These are phyloP conservation scores for Linanthus parryae DNA, from an alignment of 148 eudicot species.

Conservation along the genomic window DNA sequence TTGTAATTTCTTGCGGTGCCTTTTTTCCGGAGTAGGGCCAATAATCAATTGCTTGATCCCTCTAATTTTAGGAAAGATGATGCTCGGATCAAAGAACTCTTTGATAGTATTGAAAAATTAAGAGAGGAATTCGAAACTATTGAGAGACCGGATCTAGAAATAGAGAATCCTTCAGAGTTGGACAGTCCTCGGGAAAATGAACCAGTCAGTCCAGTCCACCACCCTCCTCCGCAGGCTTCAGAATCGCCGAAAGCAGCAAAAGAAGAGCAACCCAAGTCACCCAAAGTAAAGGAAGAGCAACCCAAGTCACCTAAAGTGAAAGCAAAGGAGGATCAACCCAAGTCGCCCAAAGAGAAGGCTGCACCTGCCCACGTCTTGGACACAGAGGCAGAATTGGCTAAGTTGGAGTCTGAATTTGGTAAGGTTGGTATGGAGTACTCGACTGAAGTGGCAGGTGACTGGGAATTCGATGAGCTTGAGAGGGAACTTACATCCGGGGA, in stretches of 20 bases:
- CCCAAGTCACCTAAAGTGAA: conserved; percentile 18
- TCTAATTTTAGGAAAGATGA: conserved; percentile 58
- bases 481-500: conserved; percentile 47
- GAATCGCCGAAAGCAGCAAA: conserved; percentile 19
- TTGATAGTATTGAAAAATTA: conserved; percentile 64
- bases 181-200: conserved; percentile 35
- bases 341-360: conserved; percentile 18
- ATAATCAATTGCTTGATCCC: background rate
- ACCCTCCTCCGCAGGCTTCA: conserved; percentile 9
- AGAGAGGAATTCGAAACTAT: conserved; percentile 69
- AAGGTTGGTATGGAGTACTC: conserved; percentile 45
- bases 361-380: conserved; percentile 62
- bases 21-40: too few relatives aligned
- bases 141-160: conserved; percentile 69
- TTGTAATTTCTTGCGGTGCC: background rate
- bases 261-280: conserved; percentile 16
- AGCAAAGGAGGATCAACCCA: conserved; percentile 20
- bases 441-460: conserved; percentile 64
- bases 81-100: conserved; percentile 55
- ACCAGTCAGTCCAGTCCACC: conserved; percentile 25
- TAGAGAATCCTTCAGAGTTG: conserved; percentile 56
- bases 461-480: conserved; percentile 94
- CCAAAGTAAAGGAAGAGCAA: too few relatives aligned
- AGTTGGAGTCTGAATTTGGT: conserved; percentile 78
- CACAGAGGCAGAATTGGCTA: conserved; percentile 79